A percentile compares a stretch with the other conserved stretches of the same genome.
phyloP scores from a whole-genome alignment of 192 early-diverging fungal species.

The Entophlyctis helioformis region DNA sequence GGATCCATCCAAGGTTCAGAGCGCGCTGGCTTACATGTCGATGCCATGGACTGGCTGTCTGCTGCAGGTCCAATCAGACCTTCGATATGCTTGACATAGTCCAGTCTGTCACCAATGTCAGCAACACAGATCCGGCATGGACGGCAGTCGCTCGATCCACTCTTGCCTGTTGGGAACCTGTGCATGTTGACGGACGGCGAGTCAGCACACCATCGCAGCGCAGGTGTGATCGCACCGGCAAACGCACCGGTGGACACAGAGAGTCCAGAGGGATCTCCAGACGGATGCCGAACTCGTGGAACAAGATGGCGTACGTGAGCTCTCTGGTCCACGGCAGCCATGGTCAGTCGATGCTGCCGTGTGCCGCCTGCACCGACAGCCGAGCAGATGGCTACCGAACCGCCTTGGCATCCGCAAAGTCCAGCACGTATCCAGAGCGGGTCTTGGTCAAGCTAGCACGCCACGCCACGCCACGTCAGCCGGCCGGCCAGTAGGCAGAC shows the following conservation, averaged over 20 bases:
- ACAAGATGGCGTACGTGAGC: constrained; percentile 47
- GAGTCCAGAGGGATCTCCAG: constrained; percentile 57
- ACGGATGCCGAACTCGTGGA: constrained; percentile 45
- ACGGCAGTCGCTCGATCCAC: neutral
- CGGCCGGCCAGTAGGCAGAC: no score
- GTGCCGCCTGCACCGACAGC: no score
- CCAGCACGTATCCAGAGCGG: no score
- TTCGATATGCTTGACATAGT: constrained; percentile 60
- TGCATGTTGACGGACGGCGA: no score
- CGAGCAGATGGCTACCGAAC: no score
- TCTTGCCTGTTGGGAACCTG: neutral
- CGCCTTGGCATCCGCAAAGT: no score
- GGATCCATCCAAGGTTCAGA: no score
- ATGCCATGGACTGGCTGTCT: constrained; percentile 25
- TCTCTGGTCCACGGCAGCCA: no score
- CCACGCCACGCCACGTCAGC: no score
- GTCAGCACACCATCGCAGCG: no score
- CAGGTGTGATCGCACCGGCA: neutral
- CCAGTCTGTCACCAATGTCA: constrained; percentile 28
- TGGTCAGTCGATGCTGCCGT: no score
- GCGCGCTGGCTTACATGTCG: constrained; percentile 40
- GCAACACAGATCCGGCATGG: constrained; percentile 16
- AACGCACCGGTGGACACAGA: constrained; percentile 52
- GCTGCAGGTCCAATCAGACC: constrained; percentile 27
- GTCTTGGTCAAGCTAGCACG: no score